Percentiles rank a stretch among this genome's conserved stretches.
Evolutionary conservation across 163 green algal genomes (phyloP).

Genomic region (Prototheca cutis): DNA sequence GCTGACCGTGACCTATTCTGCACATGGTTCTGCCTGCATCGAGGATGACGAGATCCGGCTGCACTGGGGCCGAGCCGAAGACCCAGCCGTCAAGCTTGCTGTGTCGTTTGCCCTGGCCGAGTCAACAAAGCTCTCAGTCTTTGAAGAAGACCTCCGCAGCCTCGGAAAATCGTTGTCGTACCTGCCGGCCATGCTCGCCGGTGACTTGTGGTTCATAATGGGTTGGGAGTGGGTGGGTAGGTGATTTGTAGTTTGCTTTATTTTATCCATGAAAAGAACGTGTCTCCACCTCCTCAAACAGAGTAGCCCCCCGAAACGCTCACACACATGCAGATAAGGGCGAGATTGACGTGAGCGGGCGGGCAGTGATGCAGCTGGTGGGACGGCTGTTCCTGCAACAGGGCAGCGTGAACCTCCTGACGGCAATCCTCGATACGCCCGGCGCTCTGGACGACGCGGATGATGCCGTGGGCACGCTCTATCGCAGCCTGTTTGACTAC

Average conservation of each 20-base stretch:
- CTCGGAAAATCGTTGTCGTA: constrained; percentile 60
- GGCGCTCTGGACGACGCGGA: constrained; percentile 67
- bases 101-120: constrained; percentile 62
- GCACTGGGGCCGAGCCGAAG: constrained; percentile 28
- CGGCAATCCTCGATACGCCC: constrained; percentile 64
- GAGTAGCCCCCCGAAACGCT: no score
- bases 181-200: constrained; percentile 57
- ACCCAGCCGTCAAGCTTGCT: constrained; percentile 60
- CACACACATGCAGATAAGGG: constrained; percentile 12
- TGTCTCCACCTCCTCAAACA: no score
- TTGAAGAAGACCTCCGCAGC: constrained; percentile 47
- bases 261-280: no score
- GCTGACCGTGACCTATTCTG: constrained; percentile 48
- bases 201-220: no score
- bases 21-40: constrained; percentile 55
- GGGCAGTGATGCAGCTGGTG: constrained; percentile 50
- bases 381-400: constrained; percentile 62
- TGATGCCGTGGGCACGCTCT: constrained; percentile 60
- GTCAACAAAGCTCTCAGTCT: constrained; percentile 59
- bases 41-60: constrained; percentile 68
- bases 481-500: constrained; percentile 61
- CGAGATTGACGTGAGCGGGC: background rate
- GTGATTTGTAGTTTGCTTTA: no score
- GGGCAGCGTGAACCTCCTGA: constrained; percentile 68
- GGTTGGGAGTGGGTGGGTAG: no score